Conservation (phyloP, 2,329 filamentous ascomycete genomes). For the Aspergillus brunneoviolaceus region DNA sequence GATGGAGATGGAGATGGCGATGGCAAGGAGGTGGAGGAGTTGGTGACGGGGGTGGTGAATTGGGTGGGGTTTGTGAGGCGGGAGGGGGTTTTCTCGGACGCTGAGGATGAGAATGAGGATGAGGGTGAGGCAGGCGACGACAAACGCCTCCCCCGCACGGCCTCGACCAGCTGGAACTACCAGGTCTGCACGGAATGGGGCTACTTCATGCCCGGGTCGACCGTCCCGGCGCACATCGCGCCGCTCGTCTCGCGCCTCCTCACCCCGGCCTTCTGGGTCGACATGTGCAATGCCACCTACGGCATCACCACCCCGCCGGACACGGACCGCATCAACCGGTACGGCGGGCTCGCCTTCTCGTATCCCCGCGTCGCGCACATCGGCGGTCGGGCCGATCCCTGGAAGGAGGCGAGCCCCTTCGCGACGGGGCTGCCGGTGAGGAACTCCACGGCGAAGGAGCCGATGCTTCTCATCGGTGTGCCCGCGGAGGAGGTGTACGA, state of each 20-base stretch:
- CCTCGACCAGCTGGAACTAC: conserved; percentile 55
- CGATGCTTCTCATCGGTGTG: conserved; percentile 65
- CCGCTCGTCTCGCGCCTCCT: conserved; percentile 72
- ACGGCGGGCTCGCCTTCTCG: conserved; percentile 70
- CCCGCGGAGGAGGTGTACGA: conserved; percentile 21
- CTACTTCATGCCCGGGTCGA: conserved; percentile 71
- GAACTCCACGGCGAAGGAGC: conserved; percentile 62
- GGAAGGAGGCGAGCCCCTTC: conserved; percentile 72
- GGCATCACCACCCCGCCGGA: conserved; percentile 66
- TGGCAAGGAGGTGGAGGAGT: not conserved
- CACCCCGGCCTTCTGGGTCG: conserved; percentile 61
- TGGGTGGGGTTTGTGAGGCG: not conserved
- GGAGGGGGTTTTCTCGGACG: not conserved
- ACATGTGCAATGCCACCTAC: conserved; percentile 67
- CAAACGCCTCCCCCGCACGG: not conserved
- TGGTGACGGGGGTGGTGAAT: not conserved
- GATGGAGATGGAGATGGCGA: not conserved
- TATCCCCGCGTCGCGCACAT: conserved; percentile 75
- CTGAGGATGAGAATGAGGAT: not conserved
- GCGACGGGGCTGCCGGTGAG: conserved; percentile 60
- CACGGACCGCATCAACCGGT: conserved; percentile 68
- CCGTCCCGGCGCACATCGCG: conserved; percentile 62
- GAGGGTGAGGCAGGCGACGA: not conserved
- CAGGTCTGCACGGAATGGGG: conserved; percentile 68
- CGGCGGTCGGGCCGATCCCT: conserved; percentile 77